Evolutionary conservation across 1,284 basidiomycete genomes (phyloP).

Genomic region (Apiotrichum domesticum): DNA sequence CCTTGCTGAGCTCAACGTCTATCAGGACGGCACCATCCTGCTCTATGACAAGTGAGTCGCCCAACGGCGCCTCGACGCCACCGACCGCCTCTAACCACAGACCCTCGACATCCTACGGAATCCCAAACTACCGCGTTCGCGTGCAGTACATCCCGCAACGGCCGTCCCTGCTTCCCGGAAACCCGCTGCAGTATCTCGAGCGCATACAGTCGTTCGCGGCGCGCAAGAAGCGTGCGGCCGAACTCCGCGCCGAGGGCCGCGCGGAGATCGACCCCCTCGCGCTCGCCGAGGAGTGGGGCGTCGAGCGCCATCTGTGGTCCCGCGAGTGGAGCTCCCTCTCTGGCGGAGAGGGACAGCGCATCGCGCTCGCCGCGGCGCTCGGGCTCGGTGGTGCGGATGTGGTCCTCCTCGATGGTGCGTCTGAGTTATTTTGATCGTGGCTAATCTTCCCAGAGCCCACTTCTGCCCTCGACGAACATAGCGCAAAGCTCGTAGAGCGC

Average conservation of each 20-base stretch:
- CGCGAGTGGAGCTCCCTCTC: constrained; percentile 69
- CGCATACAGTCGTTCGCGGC: constrained; percentile 57
- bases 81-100: background rate
- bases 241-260: constrained; percentile 10
- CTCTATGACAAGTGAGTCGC: constrained; percentile 57
- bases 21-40: constrained; percentile 57
- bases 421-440: background rate
- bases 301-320: constrained; percentile 64
- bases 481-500: constrained; percentile 60
- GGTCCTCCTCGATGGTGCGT: constrained; percentile 72
- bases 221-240: constrained; percentile 41
- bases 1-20: constrained; percentile 67
- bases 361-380: constrained; percentile 67
- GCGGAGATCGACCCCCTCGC: constrained; percentile 50
- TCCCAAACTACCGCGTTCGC: constrained; percentile 66
- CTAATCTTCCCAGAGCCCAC: constrained; percentile 62
- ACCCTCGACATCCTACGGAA: constrained; percentile 49
- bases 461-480: constrained; percentile 70
- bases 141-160: constrained; percentile 80
- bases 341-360: constrained; percentile 74
- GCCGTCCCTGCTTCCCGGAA: constrained; percentile 71
- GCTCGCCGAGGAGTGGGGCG: constrained; percentile 62
- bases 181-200: constrained; percentile 64
- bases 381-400: constrained; percentile 69
- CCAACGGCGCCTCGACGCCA: background rate